phyloP scores from a whole-genome alignment of 2,329 filamentous ascomycete genomes.

The Alternaria solani region DNA sequence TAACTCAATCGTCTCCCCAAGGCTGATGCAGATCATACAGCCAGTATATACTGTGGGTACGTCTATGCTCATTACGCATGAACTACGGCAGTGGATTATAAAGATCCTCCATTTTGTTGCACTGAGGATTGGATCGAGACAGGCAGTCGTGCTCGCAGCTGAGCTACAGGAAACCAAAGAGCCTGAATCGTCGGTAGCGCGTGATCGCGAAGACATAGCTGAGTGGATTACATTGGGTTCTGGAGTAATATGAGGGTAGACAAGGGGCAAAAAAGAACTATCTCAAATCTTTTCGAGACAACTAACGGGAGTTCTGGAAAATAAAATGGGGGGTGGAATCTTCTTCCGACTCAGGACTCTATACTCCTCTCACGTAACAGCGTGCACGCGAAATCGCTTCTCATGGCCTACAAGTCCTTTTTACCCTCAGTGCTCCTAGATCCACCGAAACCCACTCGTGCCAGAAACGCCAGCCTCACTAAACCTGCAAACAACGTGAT shows the following conservation, averaged over 20 bases:
- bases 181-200: not conserved
- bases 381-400: not conserved
- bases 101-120: constrained; percentile 33
- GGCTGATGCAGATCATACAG: constrained; percentile 39
- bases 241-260: constrained; percentile 1
- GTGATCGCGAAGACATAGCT: not conserved
- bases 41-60: constrained; percentile 33
- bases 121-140: constrained; percentile 34
- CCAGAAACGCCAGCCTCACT: constrained; percentile 32
- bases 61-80: constrained; percentile 20
- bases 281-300: not conserved
- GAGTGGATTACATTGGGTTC: not conserved
- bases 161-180: constrained; percentile 26
- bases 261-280: not conserved
- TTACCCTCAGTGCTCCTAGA: constrained; percentile 4
- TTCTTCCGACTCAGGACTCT: not conserved
- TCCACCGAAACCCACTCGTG: constrained; percentile 23
- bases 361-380: not conserved
- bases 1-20: constrained; percentile 28
- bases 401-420: constrained; percentile 4
- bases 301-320: not conserved
- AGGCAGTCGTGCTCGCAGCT: constrained; percentile 36
- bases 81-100: constrained; percentile 35
- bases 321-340: not conserved
- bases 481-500: constrained; percentile 34